Evolutionary conservation across 129 eudicot genomes (phyloP).

Genomic region (Calendula officinalis): DNA sequence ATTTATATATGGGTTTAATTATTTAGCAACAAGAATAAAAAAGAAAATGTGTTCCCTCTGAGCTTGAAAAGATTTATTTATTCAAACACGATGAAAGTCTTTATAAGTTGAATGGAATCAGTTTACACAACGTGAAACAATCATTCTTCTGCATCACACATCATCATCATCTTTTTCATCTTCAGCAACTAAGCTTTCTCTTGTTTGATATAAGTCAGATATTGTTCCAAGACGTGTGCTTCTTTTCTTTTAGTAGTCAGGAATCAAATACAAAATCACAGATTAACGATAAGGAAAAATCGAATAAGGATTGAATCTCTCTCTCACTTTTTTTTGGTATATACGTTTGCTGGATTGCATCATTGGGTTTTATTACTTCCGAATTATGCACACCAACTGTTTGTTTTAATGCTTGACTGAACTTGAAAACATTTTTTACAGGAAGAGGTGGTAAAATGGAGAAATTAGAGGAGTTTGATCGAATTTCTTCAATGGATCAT

Average conservation of each 20-base stretch:
- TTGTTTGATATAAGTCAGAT: not conserved
- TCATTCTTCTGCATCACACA: not conserved
- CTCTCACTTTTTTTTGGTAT: not conserved
- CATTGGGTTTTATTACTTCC: not conserved
- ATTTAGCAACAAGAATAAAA: not conserved
- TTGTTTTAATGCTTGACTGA: constrained; percentile 25
- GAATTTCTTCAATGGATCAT: constrained; percentile 32
- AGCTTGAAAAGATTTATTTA: not conserved
- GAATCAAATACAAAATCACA: not conserved
- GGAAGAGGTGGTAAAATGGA: constrained; percentile 39
- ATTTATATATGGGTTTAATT: too few relatives aligned
- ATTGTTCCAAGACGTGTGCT: too few relatives aligned
- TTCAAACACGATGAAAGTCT: constrained; percentile 11
- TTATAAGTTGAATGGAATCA: constrained; percentile 7
- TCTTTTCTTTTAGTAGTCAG: too few relatives aligned
- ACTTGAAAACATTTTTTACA: not conserved
- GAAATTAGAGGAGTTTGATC: constrained; percentile 36
- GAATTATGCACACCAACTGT: constrained; percentile 18
- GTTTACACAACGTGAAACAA: constrained; percentile 1
- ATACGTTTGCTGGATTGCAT: not conserved
- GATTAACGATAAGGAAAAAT: not conserved
- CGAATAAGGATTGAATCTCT: not conserved
- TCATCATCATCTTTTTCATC: not conserved
- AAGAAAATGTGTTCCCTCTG: constrained; percentile 13
- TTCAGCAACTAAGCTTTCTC: constrained; percentile 1